Evolutionary conservation across 2,329 filamentous ascomycete genomes (phyloP).

Genomic region (Gnomoniopsis sp.): DNA sequence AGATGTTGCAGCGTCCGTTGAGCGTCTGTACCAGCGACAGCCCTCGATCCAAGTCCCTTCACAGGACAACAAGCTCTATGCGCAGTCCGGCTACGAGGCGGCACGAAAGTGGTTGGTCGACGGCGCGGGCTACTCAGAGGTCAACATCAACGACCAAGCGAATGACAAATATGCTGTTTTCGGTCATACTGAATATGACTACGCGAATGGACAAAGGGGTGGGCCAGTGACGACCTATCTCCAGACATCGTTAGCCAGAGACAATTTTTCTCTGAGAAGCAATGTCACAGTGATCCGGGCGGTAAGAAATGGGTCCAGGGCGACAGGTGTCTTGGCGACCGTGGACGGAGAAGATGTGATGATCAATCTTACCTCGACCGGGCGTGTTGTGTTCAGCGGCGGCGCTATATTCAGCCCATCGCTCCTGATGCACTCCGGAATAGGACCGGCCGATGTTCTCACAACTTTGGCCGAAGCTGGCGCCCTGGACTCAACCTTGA

Average conservation of each 20-base stretch:
- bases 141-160: slow-evolving; percentile 54
- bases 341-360: slow-evolving; percentile 36
- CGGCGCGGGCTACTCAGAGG: slow-evolving; percentile 58
- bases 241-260: slow-evolving; percentile 53
- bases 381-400: slow-evolving; percentile 33
- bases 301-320: slow-evolving; percentile 56
- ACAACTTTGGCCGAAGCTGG: slow-evolving; percentile 8
- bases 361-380: slow-evolving; percentile 28
- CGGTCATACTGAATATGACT: slow-evolving; percentile 65
- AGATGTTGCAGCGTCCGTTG: slow-evolving; percentile 57
- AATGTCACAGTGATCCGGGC: slow-evolving; percentile 64
- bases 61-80: slow-evolving; percentile 61
- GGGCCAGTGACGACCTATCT: slow-evolving; percentile 72
- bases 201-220: slow-evolving; percentile 60
- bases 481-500: slow-evolving; percentile 20
- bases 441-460: slow-evolving; percentile 28
- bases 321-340: slow-evolving; percentile 56
- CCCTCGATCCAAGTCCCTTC: slow-evolving; percentile 66
- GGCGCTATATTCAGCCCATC: slow-evolving; percentile 32
- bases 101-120: slow-evolving; percentile 48
- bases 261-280: slow-evolving; percentile 65
- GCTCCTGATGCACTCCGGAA: slow-evolving; percentile 37
- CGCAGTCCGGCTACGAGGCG: slow-evolving; percentile 56
- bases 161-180: slow-evolving; percentile 63
- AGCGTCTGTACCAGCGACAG: slow-evolving; percentile 63